Conservation (phyloP, 2,329 filamentous ascomycete species). For the Byssochlamys sp. region DNA sequence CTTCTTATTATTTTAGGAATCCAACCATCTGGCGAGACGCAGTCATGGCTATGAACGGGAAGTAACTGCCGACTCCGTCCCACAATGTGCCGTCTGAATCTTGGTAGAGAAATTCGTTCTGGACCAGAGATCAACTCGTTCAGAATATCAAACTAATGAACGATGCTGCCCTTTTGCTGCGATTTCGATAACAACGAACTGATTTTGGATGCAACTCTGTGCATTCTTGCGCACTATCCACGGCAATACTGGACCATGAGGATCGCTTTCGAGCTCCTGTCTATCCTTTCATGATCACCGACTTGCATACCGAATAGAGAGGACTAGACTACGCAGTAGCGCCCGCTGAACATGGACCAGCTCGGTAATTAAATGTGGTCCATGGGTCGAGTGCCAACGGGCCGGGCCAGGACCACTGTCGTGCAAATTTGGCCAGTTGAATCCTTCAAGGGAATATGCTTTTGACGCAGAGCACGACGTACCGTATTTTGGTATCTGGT, state of each 20-base stretch:
- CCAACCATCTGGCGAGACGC: neutral
- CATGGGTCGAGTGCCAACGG: neutral
- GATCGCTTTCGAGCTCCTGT: neutral
- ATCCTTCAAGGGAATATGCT: neutral
- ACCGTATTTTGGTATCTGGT: neutral
- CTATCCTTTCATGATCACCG: neutral
- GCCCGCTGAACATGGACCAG: neutral
- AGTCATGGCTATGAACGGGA: neutral
- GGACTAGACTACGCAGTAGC: neutral
- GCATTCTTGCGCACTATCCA: neutral
- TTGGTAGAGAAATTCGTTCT: neutral
- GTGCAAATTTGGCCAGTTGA: neutral
- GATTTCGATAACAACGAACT: neutral
- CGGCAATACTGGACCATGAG: neutral
- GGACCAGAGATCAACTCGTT: neutral
- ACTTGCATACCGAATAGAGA: neutral
- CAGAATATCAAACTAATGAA: neutral
- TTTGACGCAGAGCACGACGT: neutral
- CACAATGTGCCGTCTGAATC: neutral
- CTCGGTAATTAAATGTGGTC: neutral
- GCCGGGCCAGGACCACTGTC: neutral
- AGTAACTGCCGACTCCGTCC: neutral
- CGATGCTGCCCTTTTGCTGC: neutral
- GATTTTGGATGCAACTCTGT: neutral
- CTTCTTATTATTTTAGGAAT: neutral